phyloP scores from a whole-genome alignment of 1,284 basidiomycete species.

The Ustilago shanxiensis region DNA sequence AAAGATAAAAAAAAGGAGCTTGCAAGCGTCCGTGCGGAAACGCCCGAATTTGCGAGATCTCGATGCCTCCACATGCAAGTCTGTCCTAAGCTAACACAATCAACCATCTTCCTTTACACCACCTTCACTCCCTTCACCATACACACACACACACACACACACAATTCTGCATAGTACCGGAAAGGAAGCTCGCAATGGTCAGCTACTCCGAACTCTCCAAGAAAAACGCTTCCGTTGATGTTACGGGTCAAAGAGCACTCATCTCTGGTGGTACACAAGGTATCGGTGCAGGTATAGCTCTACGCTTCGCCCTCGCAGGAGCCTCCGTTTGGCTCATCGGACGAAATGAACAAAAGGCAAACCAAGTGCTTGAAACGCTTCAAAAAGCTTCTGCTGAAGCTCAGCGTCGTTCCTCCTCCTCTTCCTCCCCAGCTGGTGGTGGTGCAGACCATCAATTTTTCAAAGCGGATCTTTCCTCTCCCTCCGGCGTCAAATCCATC shows the following conservation, averaged over 20 bases:
- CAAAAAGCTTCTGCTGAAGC: slow-evolving; percentile 50
- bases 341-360: slow-evolving; percentile 61
- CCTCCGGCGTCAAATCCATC: slow-evolving; percentile 57
- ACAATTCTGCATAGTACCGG: no score
- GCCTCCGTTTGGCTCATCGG: slow-evolving; percentile 70
- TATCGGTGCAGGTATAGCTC: slow-evolving; percentile 62
- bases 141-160: no score
- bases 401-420: slow-evolving; percentile 14
- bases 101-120: not conserved
- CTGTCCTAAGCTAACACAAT: not conserved
- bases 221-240: slow-evolving; percentile 40
- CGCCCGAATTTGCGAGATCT: not conserved
- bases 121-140: not conserved
- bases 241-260: slow-evolving; percentile 44
- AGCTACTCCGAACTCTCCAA: slow-evolving; percentile 21
- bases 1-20: no score
- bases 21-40: not conserved
- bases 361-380: slow-evolving; percentile 63
- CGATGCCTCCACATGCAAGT: not conserved
- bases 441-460: slow-evolving; percentile 63
- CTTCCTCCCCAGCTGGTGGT: not conserved
- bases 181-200: slow-evolving; percentile 34
- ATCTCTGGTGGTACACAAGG: slow-evolving; percentile 63
- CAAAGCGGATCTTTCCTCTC: slow-evolving; percentile 68
- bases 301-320: slow-evolving; percentile 65